These are phyloP conservation scores for Myriosclerotinia curreyana DNA, from an alignment of 2,329 filamentous ascomycete genomes.

Conservation along the genomic window DNA sequence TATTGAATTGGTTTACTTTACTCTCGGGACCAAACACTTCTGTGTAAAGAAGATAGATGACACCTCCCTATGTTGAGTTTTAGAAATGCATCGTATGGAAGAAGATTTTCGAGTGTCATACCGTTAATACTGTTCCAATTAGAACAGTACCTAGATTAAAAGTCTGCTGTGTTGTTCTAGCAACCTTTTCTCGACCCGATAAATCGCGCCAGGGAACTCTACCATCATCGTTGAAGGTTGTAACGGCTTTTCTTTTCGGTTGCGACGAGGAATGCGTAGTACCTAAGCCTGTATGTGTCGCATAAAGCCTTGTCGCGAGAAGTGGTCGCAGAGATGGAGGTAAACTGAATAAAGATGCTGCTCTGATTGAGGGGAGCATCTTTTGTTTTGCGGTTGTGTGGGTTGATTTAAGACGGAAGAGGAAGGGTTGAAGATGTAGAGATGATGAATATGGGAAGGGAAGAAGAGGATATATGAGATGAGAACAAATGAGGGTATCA, in stretches of 20 bases:
- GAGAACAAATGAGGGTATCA: not conserved
- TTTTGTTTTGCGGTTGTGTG: not conserved
- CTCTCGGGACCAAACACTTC: constrained; percentile 84
- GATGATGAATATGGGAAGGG: not conserved
- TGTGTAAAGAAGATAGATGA: constrained; percentile 73
- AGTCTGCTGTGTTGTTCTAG: constrained; percentile 82
- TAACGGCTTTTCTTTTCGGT: constrained; percentile 66
- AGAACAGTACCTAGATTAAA: constrained; percentile 82
- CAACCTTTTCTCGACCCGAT: constrained; percentile 72
- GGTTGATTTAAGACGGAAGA: not conserved
- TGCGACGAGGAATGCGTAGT: constrained; percentile 36
- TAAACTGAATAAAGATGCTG: constrained; percentile 38
- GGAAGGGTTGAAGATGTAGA: not conserved
- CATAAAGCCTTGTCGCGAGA: constrained; percentile 51
- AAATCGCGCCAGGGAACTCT: constrained; percentile 77
- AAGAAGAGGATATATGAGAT: not conserved
- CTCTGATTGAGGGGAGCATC: constrained; percentile 24
- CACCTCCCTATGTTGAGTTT: constrained; percentile 57
- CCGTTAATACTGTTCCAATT: constrained; percentile 72
- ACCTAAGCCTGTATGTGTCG: constrained; percentile 52
- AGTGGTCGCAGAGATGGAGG: constrained; percentile 43
- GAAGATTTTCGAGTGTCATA: constrained; percentile 42
- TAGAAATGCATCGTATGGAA: constrained; percentile 15
- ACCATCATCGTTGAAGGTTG: constrained; percentile 82
- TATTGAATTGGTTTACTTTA: constrained; percentile 85